A percentile compares a stretch with the other conserved stretches of the same genome.
Conservation (phyloP, 495 filamentous ascomycete genomes). For the Penicillium ochrochloron region DNA sequence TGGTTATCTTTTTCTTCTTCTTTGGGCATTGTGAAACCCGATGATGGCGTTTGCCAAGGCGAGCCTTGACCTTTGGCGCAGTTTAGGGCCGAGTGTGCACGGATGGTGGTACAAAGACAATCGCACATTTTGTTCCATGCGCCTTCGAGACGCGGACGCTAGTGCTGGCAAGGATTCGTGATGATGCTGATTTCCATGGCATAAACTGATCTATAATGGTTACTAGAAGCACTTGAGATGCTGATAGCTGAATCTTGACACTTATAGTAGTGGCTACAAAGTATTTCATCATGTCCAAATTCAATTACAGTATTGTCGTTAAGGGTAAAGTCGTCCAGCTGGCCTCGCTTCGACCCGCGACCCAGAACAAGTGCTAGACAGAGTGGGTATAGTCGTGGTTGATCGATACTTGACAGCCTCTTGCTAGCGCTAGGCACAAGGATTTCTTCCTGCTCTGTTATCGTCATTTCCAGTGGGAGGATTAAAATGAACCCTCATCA, state of each 20-base stretch:
- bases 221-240: too few relatives aligned
- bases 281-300: background rate
- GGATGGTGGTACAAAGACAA: background rate
- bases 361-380: background rate
- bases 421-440: background rate
- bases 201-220: too few relatives aligned
- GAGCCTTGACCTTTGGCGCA: background rate
- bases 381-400: background rate
- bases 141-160: background rate
- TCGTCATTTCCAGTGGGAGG: background rate
- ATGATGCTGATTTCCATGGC: background rate
- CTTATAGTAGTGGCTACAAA: background rate
- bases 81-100: background rate
- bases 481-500: background rate
- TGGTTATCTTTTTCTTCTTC: background rate
- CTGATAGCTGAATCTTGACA: background rate
- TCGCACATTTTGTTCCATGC: background rate
- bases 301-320: background rate
- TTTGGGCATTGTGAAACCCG: background rate
- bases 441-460: too few relatives aligned
- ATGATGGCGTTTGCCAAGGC: slow-evolving; percentile 9
- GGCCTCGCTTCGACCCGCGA: slow-evolving; percentile 5
- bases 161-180: slow-evolving; percentile 5
- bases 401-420: background rate
- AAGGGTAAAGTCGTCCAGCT: slow-evolving; percentile 10